Evolutionary conservation across 2,329 filamentous ascomycete genomes (phyloP).

Genomic region (Davidsoniella australis): DNA sequence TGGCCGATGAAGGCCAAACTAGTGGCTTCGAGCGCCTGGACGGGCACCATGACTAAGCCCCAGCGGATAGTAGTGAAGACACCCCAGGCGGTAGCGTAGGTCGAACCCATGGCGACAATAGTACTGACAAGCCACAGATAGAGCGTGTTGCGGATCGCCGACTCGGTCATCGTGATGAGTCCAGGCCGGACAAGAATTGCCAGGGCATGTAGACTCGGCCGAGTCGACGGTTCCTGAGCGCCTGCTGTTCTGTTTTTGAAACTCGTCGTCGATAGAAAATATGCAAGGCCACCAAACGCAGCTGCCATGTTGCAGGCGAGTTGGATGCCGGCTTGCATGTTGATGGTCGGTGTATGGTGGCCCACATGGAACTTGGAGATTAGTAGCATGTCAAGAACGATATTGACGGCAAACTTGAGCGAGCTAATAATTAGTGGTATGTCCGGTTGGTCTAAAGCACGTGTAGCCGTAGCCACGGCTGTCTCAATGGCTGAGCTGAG

Average conservation of each 20-base stretch:
- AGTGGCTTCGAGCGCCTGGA: constrained; percentile 48
- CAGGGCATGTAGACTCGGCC: constrained; percentile 28
- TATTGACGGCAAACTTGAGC: constrained; percentile 48
- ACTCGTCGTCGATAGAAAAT: constrained; percentile 36
- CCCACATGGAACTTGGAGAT: constrained; percentile 49
- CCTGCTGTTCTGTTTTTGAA: constrained; percentile 10
- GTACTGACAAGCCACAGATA: constrained; percentile 54
- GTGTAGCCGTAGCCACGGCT: constrained; percentile 41
- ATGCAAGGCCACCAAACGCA: constrained; percentile 37
- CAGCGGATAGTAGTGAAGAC: constrained; percentile 59
- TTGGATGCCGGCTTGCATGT: constrained; percentile 46
- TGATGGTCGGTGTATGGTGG: constrained; percentile 35
- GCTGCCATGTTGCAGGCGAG: constrained; percentile 42
- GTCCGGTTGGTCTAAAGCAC: constrained; percentile 52
- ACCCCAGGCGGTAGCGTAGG: constrained; percentile 57
- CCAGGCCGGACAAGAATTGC: constrained; percentile 38
- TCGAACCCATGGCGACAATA: constrained; percentile 43
- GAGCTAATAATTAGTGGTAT: constrained; percentile 50
- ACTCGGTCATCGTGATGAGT: constrained; percentile 42
- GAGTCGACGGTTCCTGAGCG: constrained; percentile 10
- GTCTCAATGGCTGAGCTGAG: constrained; percentile 46
- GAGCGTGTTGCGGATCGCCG: constrained; percentile 47
- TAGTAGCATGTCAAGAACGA: constrained; percentile 46
- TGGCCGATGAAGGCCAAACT: constrained; percentile 50
- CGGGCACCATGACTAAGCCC: constrained; percentile 59